Percentiles rank a stretch among this genome's conserved stretches.
Conservation (phyloP, 2,329 filamentous ascomycete genomes). For the Aaosphaeria pasadenensis region DNA sequence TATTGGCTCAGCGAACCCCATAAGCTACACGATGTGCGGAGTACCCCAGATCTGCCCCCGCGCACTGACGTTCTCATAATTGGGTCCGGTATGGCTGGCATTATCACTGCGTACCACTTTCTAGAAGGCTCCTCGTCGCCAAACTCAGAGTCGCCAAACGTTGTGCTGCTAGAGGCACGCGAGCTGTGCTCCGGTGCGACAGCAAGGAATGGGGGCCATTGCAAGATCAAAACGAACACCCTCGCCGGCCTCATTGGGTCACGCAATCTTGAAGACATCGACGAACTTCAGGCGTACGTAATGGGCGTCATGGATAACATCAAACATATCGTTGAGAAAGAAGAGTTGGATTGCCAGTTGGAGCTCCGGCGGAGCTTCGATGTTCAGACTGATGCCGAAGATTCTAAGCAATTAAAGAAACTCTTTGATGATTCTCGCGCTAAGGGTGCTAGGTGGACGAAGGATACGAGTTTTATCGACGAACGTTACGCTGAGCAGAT, state of each 20-base stretch:
- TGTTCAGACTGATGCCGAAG: constrained; percentile 7
- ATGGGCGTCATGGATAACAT: constrained; percentile 7
- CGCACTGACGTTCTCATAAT: constrained; percentile 31
- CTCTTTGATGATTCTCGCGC: constrained; percentile 6
- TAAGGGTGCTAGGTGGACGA: constrained; percentile 14
- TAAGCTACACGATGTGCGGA: constrained; percentile 23
- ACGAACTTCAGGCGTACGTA: constrained; percentile 15
- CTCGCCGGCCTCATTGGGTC: constrained; percentile 14
- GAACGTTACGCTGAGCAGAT: constrained; percentile 9
- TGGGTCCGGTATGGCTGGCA: constrained; percentile 33
- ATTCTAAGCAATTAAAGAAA: constrained; percentile 6
- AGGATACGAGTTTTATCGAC: constrained; percentile 8
- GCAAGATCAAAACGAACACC: constrained; percentile 45
- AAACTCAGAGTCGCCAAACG: constrained; percentile 3
- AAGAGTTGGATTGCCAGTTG: constrained; percentile 20
- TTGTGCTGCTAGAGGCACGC: constrained; percentile 23
- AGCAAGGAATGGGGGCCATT: constrained; percentile 39
- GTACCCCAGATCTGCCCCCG: constrained; percentile 22
- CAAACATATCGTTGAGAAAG: constrained; percentile 12
- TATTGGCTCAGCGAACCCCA: constrained; percentile 37
- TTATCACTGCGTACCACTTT: constrained; percentile 28
- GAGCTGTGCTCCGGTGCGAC: constrained; percentile 22
- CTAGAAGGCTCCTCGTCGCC: constrained; percentile 6
- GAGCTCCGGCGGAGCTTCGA: constrained; percentile 21
- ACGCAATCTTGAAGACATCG: constrained; percentile 3